phyloP scores from a whole-genome alignment of 176 grass and related monocot genomes.

The Oryza meyeriana region DNA sequence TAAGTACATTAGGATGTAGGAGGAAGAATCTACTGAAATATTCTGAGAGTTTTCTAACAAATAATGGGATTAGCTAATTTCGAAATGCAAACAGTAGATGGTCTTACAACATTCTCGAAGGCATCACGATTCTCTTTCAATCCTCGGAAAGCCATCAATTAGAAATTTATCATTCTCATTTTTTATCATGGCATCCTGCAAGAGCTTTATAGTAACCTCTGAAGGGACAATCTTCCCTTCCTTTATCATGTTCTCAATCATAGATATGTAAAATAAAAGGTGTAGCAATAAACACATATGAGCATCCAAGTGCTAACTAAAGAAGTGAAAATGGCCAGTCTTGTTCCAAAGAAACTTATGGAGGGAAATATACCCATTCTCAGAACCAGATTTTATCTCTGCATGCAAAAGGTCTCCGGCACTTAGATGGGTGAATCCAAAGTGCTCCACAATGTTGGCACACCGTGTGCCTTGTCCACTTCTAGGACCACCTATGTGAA shows the following conservation, averaged over 20 bases:
- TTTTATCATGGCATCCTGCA: constrained; percentile 78
- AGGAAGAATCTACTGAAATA: neutral
- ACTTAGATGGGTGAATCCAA: constrained; percentile 88
- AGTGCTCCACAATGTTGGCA: constrained; percentile 84
- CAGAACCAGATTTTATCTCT: constrained; percentile 80
- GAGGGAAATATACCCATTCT: constrained; percentile 61
- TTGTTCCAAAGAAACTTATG: constrained; percentile 20
- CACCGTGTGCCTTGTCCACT: constrained; percentile 92
- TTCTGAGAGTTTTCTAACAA: neutral
- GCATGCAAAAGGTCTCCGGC: constrained; percentile 89
- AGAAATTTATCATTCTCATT: constrained; percentile 75
- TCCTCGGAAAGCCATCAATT: constrained; percentile 89
- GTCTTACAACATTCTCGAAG: constrained; percentile 75
- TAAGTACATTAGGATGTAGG: neutral
- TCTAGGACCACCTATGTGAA: constrained; percentile 75
- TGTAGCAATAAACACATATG: constrained; percentile 14
- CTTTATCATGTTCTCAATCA: constrained; percentile 98
- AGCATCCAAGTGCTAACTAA: constrained; percentile 3
- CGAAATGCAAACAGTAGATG: neutral
- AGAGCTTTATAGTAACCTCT: constrained; percentile 86
- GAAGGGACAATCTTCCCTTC: constrained; percentile 93
- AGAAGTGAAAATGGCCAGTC: neutral
- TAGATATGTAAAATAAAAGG: constrained; percentile 56
- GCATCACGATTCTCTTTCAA: constrained; percentile 93
- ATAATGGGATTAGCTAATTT: neutral